Evolutionary conservation across 2,329 filamentous ascomycete species (phyloP).

Genomic region (Simplicillium sp.): DNA sequence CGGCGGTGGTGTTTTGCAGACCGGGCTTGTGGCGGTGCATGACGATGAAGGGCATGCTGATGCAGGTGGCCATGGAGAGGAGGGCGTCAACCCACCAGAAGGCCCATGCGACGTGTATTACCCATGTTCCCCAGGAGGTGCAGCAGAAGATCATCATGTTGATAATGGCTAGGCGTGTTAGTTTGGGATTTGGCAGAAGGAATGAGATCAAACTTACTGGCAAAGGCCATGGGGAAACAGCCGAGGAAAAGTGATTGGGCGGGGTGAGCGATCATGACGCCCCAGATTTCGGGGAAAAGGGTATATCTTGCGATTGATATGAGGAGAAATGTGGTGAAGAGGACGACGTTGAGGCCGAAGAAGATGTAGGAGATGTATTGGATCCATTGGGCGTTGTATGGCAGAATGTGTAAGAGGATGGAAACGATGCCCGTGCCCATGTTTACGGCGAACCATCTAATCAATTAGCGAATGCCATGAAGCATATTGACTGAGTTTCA

Average conservation of each 20-base stretch:
- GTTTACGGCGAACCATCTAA: slow-evolving; percentile 50
- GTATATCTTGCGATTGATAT: slow-evolving; percentile 52
- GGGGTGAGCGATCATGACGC: slow-evolving; percentile 56
- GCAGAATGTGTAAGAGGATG: slow-evolving; percentile 51
- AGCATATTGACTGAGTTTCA: background rate
- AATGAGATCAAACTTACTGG: slow-evolving; percentile 27
- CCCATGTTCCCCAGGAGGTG: slow-evolving; percentile 51
- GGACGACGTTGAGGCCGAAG: slow-evolving; percentile 47
- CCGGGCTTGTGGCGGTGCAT: slow-evolving; percentile 34
- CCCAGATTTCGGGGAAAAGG: slow-evolving; percentile 57
- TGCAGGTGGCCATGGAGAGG: slow-evolving; percentile 41
- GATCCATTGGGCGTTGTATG: slow-evolving; percentile 49
- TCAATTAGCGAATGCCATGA: background rate
- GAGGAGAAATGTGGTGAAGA: slow-evolving; percentile 45
- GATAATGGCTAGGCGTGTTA: slow-evolving; percentile 37
- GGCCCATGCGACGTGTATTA: slow-evolving; percentile 44
- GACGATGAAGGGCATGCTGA: slow-evolving; percentile 48
- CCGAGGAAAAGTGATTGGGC: slow-evolving; percentile 60
- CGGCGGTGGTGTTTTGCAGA: slow-evolving; percentile 51
- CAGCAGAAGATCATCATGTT: slow-evolving; percentile 55
- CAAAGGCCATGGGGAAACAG: slow-evolving; percentile 59
- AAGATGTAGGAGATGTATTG: slow-evolving; percentile 50
- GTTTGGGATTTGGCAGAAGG: background rate
- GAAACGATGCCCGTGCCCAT: slow-evolving; percentile 64
- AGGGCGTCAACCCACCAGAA: slow-evolving; percentile 49